Base-by-base conservation (phyloP, 2,329 filamentous ascomycete species). In the Helicocarpus griseus region DNA sequence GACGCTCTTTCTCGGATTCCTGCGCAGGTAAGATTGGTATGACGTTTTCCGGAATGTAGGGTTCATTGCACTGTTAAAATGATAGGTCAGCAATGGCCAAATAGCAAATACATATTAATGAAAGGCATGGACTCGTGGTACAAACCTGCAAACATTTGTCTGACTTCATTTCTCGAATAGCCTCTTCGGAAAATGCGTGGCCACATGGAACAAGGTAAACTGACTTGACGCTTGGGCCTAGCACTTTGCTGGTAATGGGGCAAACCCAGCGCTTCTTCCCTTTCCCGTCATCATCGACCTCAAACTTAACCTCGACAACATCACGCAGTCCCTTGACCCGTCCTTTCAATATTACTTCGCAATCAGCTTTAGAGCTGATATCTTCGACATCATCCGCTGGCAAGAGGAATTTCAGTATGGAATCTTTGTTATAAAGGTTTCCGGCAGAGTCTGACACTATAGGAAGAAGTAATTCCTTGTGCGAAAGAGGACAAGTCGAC, bases 191-290 rank as follows among this genome's bases (percentile, higher is more conserved):
- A 69, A 97, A 97, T 0, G 88, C 90, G 73, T 98, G 94, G 0
- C 93, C 94, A 62, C 93, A 98, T 0, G 93, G 93, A 4, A 97
- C 87, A 2, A 98, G 63, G 62, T 97, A 98, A 1, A 95, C 88
- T 0, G 89, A 78, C 68, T 85, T 91, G 14, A 85, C 83, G 4
- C 77, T 77, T 0, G 89, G 83, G 0, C 93, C 93, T 22, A 98
- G 71, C 65, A 86, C 83, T 65, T 94, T 95, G 61, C 86, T 81
- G 1, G 90, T 95, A 50, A 97, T 80, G 0, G 91, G 90, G 63
- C 93, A 98, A 26, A 88, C 79, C 79, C 85, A 90, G 52, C 76
- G 78, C 61, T 84, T 54, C 67, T 71, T 45, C 61, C 63, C 43
- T 59, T 63, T 46, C 44, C 60, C 58, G 56, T 68, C 70, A 33